Base-by-base conservation (phyloP, 2,329 filamentous ascomycete species). In the Colletotrichum karsti region DNA sequence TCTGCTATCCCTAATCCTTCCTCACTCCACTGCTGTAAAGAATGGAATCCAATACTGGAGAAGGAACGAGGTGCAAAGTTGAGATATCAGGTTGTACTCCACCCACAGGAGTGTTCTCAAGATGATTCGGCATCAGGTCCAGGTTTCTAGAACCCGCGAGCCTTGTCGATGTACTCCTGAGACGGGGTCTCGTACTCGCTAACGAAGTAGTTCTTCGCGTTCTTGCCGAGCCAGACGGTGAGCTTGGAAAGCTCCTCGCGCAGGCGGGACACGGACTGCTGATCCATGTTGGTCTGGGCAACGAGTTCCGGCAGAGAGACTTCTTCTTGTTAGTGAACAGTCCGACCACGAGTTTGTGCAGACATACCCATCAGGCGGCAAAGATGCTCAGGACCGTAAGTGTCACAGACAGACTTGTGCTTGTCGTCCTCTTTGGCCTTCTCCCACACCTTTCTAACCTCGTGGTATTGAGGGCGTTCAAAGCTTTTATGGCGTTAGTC, bases 241-340 rank as follows among this genome's bases (percentile, higher is more conserved):
- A 99, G 91, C 80, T 94, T 95, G 72, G 89, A 87, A 15, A 99
- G 87, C 78, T 99, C 96, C 74, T 98, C 94, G 12, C 94, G 91
- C 26, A 98, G 88, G 51, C 94, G 92, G 70, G 91, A 92, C 44
- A 97, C 93, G 3, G 94, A 95, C 78, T 97, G 94, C 59, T 92
- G 87, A 76, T 98, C 96, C 94, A 99, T 97, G 81, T 98, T 98
- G 58, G 96, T 99, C 78, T 99, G 96, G 4, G 95, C 95, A 70
- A 98, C 91, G 42, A 98, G 90, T 77, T 99, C 96, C 1, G 96
- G 95, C 73, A 98, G 90, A 1, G 92, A 92, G 4, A 97, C 95
- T 97, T 10, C 37, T 41, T 48, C 44, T n/a, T n/a, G 13, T 68
- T 48, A 68, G 65, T 33, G 73, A 7, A 63, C 26, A 41, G 39